Percentiles rank a stretch among this genome's conserved stretches.
Evolutionary conservation across 257 asterid genomes (phyloP).

Genomic region (Ligustrum vulgare): DNA sequence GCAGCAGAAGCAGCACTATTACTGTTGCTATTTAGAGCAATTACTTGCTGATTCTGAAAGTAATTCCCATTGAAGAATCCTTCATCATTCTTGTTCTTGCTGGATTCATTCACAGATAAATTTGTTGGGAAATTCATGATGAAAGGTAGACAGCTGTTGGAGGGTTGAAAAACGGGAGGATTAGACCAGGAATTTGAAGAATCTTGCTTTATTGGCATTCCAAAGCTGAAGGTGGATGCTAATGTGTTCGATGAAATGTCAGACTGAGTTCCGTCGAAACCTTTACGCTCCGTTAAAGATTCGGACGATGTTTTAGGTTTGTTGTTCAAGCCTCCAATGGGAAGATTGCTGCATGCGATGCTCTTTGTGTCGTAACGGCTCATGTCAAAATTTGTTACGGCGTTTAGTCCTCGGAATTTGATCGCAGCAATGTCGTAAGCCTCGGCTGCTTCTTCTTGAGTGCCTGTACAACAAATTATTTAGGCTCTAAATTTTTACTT

Average conservation of each 20-base stretch:
- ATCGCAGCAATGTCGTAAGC: slow-evolving; percentile 88
- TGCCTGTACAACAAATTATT: slow-evolving; percentile 35
- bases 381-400: slow-evolving; percentile 81
- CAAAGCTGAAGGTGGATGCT: slow-evolving; percentile 32
- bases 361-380: slow-evolving; percentile 70
- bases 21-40: slow-evolving; percentile 23
- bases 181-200: slow-evolving; percentile 49
- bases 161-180: slow-evolving; percentile 23
- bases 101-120: slow-evolving; percentile 6
- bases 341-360: slow-evolving; percentile 68
- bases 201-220: slow-evolving; percentile 48
- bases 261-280: slow-evolving; percentile 21
- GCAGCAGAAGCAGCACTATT: slow-evolving; percentile 33
- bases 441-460: slow-evolving; percentile 90
- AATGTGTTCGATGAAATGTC: slow-evolving; percentile 33
- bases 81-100: slow-evolving; percentile 5
- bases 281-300: slow-evolving; percentile 33
- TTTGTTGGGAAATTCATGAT: slow-evolving; percentile 30
- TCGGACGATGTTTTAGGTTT: slow-evolving; percentile 49
- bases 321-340: slow-evolving; percentile 54
- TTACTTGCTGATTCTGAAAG: slow-evolving; percentile 30
- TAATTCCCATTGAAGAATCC: slow-evolving; percentile 29
- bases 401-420: slow-evolving; percentile 76
- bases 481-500: too few species aligned
- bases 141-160: slow-evolving; percentile 10